Percentiles rank a stretch among this genome's conserved stretches.
These are phyloP conservation scores for Leptographium lundbergii DNA, from an alignment of 2,329 filamentous ascomycete species.

Conservation along the genomic window DNA sequence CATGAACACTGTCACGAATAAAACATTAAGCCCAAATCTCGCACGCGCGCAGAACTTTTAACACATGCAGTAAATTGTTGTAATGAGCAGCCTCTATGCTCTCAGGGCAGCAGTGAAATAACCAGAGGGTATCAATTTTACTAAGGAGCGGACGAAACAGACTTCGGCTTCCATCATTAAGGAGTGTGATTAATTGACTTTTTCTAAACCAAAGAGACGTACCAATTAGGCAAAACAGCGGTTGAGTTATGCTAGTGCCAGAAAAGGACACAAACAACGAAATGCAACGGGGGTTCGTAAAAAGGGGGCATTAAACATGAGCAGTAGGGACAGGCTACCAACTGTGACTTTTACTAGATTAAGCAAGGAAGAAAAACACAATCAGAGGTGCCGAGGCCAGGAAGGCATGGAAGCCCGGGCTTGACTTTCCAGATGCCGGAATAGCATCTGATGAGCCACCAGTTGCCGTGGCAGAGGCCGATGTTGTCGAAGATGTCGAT, in stretches of 20 bases:
- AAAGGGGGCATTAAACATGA: not conserved
- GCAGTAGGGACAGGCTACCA: not conserved
- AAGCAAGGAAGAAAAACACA: not conserved
- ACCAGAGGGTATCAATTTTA: not conserved
- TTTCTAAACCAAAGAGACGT: not conserved
- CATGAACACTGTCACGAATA: too few species aligned
- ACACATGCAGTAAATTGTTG: too few species aligned
- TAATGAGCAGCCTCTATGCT: not conserved
- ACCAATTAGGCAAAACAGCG: not conserved
- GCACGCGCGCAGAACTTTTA: too few species aligned
- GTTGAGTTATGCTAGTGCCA: not conserved
- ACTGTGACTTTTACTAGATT: too few species aligned
- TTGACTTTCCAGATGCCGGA: not conserved
- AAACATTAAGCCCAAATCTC: too few species aligned
- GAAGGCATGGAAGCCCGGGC: not conserved
- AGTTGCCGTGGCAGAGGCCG: not conserved
- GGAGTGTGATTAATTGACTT: too few species aligned
- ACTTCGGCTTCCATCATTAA: too few species aligned
- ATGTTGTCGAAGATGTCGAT: not conserved
- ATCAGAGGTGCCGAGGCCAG: not conserved
- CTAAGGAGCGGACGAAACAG: not conserved
- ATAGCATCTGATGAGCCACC: not conserved
- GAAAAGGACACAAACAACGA: not conserved
- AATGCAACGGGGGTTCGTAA: not conserved
- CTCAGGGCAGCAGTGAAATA: not conserved